These are phyloP conservation scores for Phaeosphaeriaceae sp. DNA, from an alignment of 2,329 filamentous ascomycete species.

Conservation along the genomic window DNA sequence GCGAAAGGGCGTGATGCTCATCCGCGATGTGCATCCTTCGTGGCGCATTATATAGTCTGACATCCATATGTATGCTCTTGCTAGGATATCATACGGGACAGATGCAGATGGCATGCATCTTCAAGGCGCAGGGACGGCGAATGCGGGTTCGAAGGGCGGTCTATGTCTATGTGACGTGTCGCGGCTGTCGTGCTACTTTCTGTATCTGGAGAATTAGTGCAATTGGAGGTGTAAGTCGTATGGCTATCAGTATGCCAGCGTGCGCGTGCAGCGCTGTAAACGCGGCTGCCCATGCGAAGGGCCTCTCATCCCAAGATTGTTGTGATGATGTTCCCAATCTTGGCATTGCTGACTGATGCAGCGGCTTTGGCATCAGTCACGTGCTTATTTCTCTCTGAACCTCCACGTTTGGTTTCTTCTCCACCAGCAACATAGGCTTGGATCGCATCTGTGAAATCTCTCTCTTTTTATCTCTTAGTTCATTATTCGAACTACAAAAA, in stretches of 20 bases:
- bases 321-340: background rate
- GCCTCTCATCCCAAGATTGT: background rate
- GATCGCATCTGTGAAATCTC: no score
- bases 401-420: no score
- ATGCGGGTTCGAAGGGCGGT: background rate
- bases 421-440: no score
- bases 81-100: background rate
- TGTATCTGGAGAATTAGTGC: background rate
- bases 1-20: background rate
- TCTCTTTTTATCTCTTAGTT: no score
- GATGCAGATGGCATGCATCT: background rate
- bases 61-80: background rate
- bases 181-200: background rate
- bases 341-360: slow-evolving; percentile 2
- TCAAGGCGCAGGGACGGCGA: background rate
- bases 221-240: background rate
- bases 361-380: no score
- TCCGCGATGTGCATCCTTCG: background rate
- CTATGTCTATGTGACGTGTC: slow-evolving; percentile 1
- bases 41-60: background rate
- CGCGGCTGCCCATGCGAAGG: background rate
- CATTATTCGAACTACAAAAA: no score
- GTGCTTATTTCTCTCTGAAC: background rate
- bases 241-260: background rate
- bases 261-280: background rate